Base-by-base conservation (phyloP, 345 rosid genomes). In the Microcos paniculata region DNA sequence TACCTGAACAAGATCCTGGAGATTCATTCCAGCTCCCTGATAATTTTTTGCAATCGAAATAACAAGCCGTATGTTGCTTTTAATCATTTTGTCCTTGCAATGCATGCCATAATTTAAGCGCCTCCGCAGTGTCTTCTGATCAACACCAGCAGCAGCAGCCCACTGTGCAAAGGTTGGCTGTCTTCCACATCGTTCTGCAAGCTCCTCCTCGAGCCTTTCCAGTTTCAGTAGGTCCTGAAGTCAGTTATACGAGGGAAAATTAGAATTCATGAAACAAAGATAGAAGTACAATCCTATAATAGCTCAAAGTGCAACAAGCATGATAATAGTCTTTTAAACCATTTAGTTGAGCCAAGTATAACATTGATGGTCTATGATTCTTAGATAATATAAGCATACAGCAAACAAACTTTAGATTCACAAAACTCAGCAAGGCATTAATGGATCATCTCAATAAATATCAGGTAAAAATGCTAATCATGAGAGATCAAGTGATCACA, bases 1-100 rank as follows among this genome's bases (percentile, higher is more conserved):
- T 80, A 93, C 99, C 98, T 90, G 98, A 80, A 96, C 97, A 78
- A 96, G 99, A 83, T 93, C 99, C 79, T 92, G 96, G 76, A 93
- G 90, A 83, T 88, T 88, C 98, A 93, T 85, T 49, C 99, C 98
- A 80, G 86, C 89, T 45, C 94, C 94, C 80, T 88, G 94, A 82
- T 91, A 96, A 73, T 90, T 93, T 87, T 89, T 96, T 2, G 99
- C 98, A 77, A 96, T 92, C 16, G 99, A 96, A 74, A 96, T 90
- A 72, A 96, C 99, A 53, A 96, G 99, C 74, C 99, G 88, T 65
- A 93, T 86, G 85, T 96, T 96, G 88, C 94, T 89, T 87, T 88
- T 96, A 51, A 96, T 87, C 98, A 96, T 96, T 82, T 72, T 96
- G 81, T 96, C 97, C 79, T 92, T 96, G 89, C 99, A 96, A 76